Base-by-base conservation (phyloP, 2,329 filamentous ascomycete genomes). In the Cladosporium sp. region DNA sequence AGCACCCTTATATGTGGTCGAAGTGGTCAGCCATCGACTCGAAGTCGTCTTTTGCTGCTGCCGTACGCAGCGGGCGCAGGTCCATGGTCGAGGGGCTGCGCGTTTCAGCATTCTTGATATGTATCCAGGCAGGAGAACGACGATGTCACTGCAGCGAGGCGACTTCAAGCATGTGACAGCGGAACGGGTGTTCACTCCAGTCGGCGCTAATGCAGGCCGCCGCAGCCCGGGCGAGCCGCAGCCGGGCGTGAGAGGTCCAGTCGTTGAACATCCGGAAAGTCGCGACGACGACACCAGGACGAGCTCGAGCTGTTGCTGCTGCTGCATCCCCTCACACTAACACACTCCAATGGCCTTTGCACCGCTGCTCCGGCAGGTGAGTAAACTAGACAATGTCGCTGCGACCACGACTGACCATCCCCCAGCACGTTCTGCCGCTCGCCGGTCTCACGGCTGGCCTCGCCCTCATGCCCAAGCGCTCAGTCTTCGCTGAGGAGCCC, bases 341-440 rank as follows among this genome's bases (percentile, higher is more conserved):
- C 62, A 70, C 58, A 65, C 65, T 76, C 71, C 73, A 66, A 87
- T 87, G 85, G 82, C 84, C 72, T 84, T 84, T 71, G 78, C 80
- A 79, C 78, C 82, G 72, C 77, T 85, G 72, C 74, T 85, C 68
- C 82, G 83, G 79, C 82, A 80, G 81, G 84, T 84, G 71, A 75
- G 80, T 61, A 49, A 18, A 15, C 2, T 8, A 12, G 12, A 10
- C 3, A n/a, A 18, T n/a, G 5, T 3, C 38, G 18, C 21, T 3
- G 18, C 24, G 38, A 41, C 38, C 59, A 51, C 59, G 60, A 57
- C 66, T 74, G 66, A 74, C 68, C n/a, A 7, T 52, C 24, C 21
- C n/a, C 7, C 66, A 86, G 84, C 81, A 82, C 75, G 77, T 81
- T 72, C 74, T 84, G 72, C 81, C 81, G 68, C 80, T 85, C 59